Evolutionary conservation across 495 filamentous ascomycete species (phyloP), one percentile per base, ranked within the genome.

Genomic region (Aspergillus haitiensis): DNA sequence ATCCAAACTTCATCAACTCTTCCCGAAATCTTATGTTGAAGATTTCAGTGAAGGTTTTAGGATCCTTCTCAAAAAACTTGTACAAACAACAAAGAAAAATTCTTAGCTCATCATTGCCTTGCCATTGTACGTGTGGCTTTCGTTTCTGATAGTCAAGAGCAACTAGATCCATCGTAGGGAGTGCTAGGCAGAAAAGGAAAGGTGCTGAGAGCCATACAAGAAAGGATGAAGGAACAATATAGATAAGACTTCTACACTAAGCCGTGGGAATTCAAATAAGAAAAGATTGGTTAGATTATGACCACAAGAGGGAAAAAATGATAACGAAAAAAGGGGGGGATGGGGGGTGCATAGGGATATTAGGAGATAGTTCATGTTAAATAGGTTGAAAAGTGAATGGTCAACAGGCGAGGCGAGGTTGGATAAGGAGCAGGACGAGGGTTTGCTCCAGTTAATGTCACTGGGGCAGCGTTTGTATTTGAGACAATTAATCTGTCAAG

Each of bases 21-120:
- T 21, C 3, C 31, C 48, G 10, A 16, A 72, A 76, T 0, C 69
- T 55, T 0, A 31, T 7, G 13, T 64, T 72, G 44, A 78, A 75
- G 0, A 76, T 56, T 0, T 47, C 57, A 16, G 44, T 51, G 6
- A 69, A 64, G 0, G 31, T 52, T 0, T 50, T 39, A 1, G 36
- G 12, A 7, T 64, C 61, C 11, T 37, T 50, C 1, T 48, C 7
- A 33, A 70, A 76, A 34, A 72, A 75, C 5, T 67, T 58, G 16
- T 56, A 64, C 4, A 56, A n/a, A 6, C 54, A 56, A n/a, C 59
- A 62, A 12, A 52, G 15, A 31, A 49, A 27, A 0, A 32, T 54
- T n/a, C 48, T 52, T 36, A 53, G 34, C 11, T 59, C 56, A 6
- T 33, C n/a, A 13, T 8, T 40, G 11, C 37, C 10, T 40, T 47